Evolutionary conservation across 257 asterid genomes (phyloP).

Genomic region (Nicotiana noctiflora): DNA sequence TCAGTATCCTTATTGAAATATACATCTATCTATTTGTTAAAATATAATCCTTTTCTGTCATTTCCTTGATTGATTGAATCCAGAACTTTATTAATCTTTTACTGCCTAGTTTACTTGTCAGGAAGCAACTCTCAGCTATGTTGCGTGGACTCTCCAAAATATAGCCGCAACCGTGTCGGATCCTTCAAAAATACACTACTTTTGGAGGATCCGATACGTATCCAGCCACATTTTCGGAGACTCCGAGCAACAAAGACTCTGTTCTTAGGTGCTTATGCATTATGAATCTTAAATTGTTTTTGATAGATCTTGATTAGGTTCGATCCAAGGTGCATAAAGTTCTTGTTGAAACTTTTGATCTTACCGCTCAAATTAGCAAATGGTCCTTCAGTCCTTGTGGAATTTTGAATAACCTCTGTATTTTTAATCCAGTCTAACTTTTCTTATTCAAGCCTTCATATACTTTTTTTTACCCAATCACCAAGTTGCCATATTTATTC

Average conservation of each 20-base stretch:
- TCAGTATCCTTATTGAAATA: conserved; percentile 51
- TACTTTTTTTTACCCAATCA: too few relatives aligned
- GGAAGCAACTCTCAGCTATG: neutral
- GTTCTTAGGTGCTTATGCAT: too few relatives aligned
- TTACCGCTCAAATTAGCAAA: neutral
- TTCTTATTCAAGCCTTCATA: neutral
- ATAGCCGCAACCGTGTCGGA: too few relatives aligned
- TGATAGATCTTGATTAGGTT: neutral
- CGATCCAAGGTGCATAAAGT: neutral
- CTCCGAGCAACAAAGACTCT: too few relatives aligned
- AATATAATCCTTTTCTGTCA: neutral
- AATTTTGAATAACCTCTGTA: neutral
- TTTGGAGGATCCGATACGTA: too few relatives aligned
- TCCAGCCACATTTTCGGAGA: too few relatives aligned
- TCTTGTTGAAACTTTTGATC: neutral
- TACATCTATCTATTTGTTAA: neutral
- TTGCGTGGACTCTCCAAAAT: too few relatives aligned
- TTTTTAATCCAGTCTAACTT: neutral
- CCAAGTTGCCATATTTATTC: too few relatives aligned
- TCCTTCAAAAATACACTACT: too few relatives aligned
- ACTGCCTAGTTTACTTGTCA: neutral
- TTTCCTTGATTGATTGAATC: neutral
- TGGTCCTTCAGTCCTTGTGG: neutral
- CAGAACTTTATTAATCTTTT: neutral
- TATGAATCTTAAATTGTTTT: neutral